A percentile compares a stretch with the other conserved stretches of the same genome.
These are phyloP conservation scores for Volutella citrinella DNA, from an alignment of 2,329 filamentous ascomycete genomes.

Conservation along the genomic window DNA sequence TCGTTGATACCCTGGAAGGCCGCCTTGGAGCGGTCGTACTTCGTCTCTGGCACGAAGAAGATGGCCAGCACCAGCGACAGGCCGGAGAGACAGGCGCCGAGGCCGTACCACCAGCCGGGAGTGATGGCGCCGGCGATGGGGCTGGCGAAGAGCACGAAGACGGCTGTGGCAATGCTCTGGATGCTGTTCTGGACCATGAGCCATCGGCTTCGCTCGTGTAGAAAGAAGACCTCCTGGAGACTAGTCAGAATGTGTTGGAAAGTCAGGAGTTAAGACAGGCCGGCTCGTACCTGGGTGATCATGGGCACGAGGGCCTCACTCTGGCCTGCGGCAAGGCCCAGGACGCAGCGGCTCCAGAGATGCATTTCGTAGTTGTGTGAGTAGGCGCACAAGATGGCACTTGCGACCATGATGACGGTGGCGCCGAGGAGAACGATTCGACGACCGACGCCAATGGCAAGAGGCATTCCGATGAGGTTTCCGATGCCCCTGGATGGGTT, in stretches of 20 bases:
- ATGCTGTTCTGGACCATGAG: constrained; percentile 21
- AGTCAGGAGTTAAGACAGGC: no score
- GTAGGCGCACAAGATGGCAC: constrained; percentile 14
- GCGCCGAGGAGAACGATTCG: constrained; percentile 18
- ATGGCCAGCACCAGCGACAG: constrained; percentile 6
- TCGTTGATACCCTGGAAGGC: constrained; percentile 3
- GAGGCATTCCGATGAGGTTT: constrained; percentile 20
- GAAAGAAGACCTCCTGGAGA: constrained; percentile 18
- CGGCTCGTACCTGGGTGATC: constrained; percentile 7
- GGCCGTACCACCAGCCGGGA: constrained; percentile 10
- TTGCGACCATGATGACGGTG: constrained; percentile 18
- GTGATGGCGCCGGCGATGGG: constrained; percentile 10
- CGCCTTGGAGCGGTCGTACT: constrained; percentile 4
- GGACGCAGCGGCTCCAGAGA: constrained; percentile 13
- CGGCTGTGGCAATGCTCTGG: constrained; percentile 15
- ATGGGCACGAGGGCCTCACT: constrained; percentile 14
- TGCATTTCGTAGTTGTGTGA: constrained; percentile 20
- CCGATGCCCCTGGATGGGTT: constrained; percentile 13
- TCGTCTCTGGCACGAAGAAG: constrained; percentile 9
- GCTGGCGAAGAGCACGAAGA: constrained; percentile 9
- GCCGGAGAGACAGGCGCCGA: constrained; percentile 5
- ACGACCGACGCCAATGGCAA: constrained; percentile 18
- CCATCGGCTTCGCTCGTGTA: constrained; percentile 16
- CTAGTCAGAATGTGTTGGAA: background rate
- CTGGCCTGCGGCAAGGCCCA: constrained; percentile 18